Percentiles rank a stretch among this genome's conserved stretches.
These are phyloP conservation scores for Phoenix roebelenii DNA, from an alignment of 176 grass and related monocot genomes.

Conservation along the genomic window DNA sequence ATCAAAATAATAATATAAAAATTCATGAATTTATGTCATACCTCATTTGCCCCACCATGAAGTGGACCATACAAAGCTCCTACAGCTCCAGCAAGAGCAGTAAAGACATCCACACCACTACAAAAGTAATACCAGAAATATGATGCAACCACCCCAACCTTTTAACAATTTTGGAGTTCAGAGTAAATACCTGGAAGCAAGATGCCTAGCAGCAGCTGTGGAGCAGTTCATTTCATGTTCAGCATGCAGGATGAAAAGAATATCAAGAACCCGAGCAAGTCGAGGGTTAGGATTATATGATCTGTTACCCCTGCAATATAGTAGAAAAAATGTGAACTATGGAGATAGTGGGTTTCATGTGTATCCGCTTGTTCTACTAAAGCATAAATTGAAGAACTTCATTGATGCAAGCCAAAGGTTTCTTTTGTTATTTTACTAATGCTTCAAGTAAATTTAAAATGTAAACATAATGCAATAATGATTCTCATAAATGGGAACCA, in stretches of 20 bases:
- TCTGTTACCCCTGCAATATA: conserved; percentile 54
- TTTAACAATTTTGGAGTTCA: neutral
- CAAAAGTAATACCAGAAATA: conserved; percentile 22
- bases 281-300: conserved; percentile 76
- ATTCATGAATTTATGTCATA: conserved; percentile 12
- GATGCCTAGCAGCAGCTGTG: conserved; percentile 87
- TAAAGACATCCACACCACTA: conserved; percentile 96
- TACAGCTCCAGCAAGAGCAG: conserved; percentile 91
- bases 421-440: no score
- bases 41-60: conserved; percentile 97
- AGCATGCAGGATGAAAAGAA: conserved; percentile 95
- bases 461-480: no score
- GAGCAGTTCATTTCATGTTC: conserved; percentile 99
- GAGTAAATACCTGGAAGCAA: conserved; percentile 81
- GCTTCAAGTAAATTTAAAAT: no score
- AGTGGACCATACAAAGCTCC: conserved; percentile 97
- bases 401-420: no score
- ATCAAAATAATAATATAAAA: no score
- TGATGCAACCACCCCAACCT: neutral
- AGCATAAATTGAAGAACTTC: no score
- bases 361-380: no score
- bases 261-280: conserved; percentile 76
- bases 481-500: no score
- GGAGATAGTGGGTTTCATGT: neutral
- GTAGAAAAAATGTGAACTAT: neutral